A percentile compares a stretch with the other conserved stretches of the same genome.
Conservation (phyloP, 805 yeast genomes). For the Candida michaelii region DNA sequence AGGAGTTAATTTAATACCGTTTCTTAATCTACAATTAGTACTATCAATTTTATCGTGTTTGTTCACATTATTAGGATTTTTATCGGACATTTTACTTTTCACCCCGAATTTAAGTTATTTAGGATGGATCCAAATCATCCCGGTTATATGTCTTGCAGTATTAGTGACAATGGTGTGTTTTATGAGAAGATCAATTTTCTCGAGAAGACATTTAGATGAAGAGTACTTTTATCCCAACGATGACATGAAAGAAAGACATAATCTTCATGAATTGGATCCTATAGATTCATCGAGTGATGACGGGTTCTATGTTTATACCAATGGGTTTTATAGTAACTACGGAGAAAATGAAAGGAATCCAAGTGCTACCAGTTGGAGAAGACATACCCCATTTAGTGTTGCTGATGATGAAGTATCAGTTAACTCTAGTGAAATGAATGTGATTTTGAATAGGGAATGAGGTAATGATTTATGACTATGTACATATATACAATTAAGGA, state of each 20-base stretch:
- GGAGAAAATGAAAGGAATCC: slow-evolving; percentile 16
- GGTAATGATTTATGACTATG: slow-evolving; percentile 12
- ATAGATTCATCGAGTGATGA: slow-evolving; percentile 39
- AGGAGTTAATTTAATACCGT: slow-evolving; percentile 25
- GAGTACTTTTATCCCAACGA: slow-evolving; percentile 28
- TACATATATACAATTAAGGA: background rate
- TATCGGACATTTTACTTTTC: slow-evolving; percentile 80
- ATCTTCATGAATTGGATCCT: slow-evolving; percentile 9
- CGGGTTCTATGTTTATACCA: slow-evolving; percentile 43
- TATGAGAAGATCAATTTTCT: slow-evolving; percentile 63
- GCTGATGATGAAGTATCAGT: slow-evolving; percentile 17
- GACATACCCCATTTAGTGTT: slow-evolving; percentile 17
- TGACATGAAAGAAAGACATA: slow-evolving; percentile 32
- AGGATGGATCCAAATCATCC: slow-evolving; percentile 80
- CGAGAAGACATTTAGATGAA: slow-evolving; percentile 44
- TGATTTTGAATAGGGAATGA: slow-evolving; percentile 5
- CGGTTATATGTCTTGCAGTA: slow-evolving; percentile 64
- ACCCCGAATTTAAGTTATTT: slow-evolving; percentile 73
- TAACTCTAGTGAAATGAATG: slow-evolving; percentile 14
- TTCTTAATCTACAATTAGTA: slow-evolving; percentile 51
- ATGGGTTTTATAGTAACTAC: slow-evolving; percentile 36
- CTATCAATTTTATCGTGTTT: slow-evolving; percentile 70
- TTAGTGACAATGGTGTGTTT: slow-evolving; percentile 68
- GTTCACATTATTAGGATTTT: slow-evolving; percentile 66
- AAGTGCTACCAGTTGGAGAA: slow-evolving; percentile 18